Evolutionary conservation across 257 asterid species (phyloP).

Genomic region (Solanum habrochaites): DNA sequence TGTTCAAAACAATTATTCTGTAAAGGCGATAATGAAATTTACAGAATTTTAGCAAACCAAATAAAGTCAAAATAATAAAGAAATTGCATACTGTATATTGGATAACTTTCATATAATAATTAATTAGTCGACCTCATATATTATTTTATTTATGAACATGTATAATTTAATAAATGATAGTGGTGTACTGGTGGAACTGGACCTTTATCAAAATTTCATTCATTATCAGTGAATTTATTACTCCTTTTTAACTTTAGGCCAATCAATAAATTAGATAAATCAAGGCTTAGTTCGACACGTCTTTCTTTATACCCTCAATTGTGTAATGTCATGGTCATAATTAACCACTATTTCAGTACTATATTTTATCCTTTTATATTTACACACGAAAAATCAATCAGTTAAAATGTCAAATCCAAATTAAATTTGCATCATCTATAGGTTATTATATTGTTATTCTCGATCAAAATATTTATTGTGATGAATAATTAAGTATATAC

Average conservation of each 20-base stretch:
- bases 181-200: neutral
- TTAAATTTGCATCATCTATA: neutral
- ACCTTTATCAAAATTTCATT: neutral
- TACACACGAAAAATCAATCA: neutral
- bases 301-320: neutral
- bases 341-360: neutral
- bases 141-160: neutral
- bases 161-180: neutral
- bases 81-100: neutral
- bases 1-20: neutral
- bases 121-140: neutral
- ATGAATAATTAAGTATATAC: neutral
- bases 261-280: neutral
- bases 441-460: neutral
- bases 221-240: neutral
- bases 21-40: neutral
- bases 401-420: neutral
- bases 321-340: neutral
- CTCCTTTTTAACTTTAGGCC: neutral
- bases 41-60: neutral
- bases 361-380: neutral
- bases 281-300: neutral
- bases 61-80: neutral
- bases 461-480: neutral
- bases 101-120: no score